A percentile compares a stretch with the other conserved stretches of the same genome.
Evolutionary conservation across 139 green algal species (phyloP).

Genomic region (Volvox africanus): DNA sequence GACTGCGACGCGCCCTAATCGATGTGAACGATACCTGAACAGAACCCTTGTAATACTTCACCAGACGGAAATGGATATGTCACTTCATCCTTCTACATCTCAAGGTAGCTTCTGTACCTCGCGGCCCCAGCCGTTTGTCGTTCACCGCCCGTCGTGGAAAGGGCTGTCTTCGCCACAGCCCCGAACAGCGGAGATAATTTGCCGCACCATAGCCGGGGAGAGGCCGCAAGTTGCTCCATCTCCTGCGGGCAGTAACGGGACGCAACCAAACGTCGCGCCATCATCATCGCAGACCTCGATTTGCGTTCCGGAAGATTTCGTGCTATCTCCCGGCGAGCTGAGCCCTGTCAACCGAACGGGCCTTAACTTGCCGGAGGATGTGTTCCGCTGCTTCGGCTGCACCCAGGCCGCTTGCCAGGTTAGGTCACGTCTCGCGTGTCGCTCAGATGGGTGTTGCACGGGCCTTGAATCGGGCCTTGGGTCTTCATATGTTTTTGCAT

Average conservation of each 20-base stretch:
- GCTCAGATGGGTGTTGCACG: too few species aligned
- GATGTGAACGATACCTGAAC: neutral
- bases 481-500: too few species aligned
- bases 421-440: neutral
- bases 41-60: neutral
- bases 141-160: neutral
- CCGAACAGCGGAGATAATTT: neutral
- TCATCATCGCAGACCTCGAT: neutral
- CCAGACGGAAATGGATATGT: constrained; percentile 4
- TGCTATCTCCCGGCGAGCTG: constrained; percentile 68
- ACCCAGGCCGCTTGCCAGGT: constrained; percentile 79
- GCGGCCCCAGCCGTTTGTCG: neutral
- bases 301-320: constrained; percentile 70
- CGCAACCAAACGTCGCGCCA: neutral
- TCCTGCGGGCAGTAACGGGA: neutral
- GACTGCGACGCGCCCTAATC: neutral
- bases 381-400: constrained; percentile 85
- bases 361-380: constrained; percentile 58
- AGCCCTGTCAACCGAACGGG: constrained; percentile 61
- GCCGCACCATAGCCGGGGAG: constrained; percentile 31
- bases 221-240: neutral
- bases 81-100: neutral
- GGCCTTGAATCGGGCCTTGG: too few species aligned
- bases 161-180: neutral
- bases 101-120: neutral